These are phyloP conservation scores for Spinellus fusiger DNA, from an alignment of 192 early-diverging fungal genomes.

Conservation along the genomic window DNA sequence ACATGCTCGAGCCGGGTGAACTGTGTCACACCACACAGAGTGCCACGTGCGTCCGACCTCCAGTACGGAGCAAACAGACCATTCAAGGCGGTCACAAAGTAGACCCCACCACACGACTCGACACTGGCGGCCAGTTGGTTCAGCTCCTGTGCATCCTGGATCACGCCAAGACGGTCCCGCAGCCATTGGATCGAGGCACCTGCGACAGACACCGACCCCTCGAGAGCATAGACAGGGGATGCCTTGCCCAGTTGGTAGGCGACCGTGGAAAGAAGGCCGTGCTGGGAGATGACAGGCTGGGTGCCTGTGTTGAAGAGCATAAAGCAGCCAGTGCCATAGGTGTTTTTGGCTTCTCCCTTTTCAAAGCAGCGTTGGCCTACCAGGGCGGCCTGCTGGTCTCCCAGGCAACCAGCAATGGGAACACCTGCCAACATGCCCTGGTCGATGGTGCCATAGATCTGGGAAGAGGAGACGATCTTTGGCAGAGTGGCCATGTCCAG, in stretches of 20 bases:
- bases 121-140: slow-evolving; percentile 62
- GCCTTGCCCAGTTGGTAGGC: slow-evolving; percentile 79
- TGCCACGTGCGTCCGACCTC: slow-evolving; percentile 83
- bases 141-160: slow-evolving; percentile 67
- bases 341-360: slow-evolving; percentile 88
- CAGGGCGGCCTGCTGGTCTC: slow-evolving; percentile 92
- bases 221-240: slow-evolving; percentile 75
- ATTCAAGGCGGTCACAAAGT: slow-evolving; percentile 92
- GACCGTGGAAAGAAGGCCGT: slow-evolving; percentile 86
- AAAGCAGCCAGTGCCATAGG: slow-evolving; percentile 95
- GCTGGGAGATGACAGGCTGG: slow-evolving; percentile 64
- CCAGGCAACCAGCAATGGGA: slow-evolving; percentile 81
- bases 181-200: slow-evolving; percentile 90
- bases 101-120: slow-evolving; percentile 79
- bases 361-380: slow-evolving; percentile 89
- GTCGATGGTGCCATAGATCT: slow-evolving; percentile 62
- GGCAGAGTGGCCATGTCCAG: slow-evolving; percentile 63
- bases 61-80: slow-evolving; percentile 95
- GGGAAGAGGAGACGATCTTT: slow-evolving; percentile 79
- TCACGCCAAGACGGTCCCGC: slow-evolving; percentile 74
- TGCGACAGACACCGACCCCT: slow-evolving; percentile 88
- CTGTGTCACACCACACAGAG: slow-evolving; percentile 82
- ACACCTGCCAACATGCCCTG: slow-evolving; percentile 60
- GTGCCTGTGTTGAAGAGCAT: slow-evolving; percentile 92
- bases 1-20: slow-evolving; percentile 82